Conservation (phyloP, 768 basidiomycete species). For the Boletus coccyginus region DNA sequence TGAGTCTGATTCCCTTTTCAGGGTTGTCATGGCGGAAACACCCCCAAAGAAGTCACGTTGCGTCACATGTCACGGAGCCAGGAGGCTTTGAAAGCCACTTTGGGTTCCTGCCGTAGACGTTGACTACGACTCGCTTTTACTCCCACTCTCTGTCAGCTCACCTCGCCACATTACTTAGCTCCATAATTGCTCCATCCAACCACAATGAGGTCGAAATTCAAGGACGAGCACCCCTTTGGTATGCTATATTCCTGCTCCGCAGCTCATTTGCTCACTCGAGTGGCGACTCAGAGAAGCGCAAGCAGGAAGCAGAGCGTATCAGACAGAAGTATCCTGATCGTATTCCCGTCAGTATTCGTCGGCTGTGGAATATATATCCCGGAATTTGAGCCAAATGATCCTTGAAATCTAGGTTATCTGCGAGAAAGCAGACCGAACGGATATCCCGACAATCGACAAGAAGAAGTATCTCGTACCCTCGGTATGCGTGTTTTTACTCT, state of each 20-base stretch:
- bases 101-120: conserved; percentile 23
- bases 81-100: conserved; percentile 31
- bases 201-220: conserved; percentile 91
- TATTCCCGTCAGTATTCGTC: conserved; percentile 71
- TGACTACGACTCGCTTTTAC: conserved; percentile 21
- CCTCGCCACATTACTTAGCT: conserved; percentile 1
- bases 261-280: conserved; percentile 32
- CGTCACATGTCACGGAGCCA: conserved; percentile 34
- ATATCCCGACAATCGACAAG: conserved; percentile 99
- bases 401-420: conserved; percentile 80
- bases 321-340: conserved; percentile 98
- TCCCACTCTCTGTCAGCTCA: conserved; percentile 6
- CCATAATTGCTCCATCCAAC: neutral
- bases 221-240: conserved; percentile 99
- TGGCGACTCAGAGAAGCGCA: conserved; percentile 83
- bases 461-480: conserved; percentile 99
- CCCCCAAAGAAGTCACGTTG: conserved; percentile 22
- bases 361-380: neutral
- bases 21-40: conserved; percentile 12
- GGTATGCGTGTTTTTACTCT: conserved; percentile 44
- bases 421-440: conserved; percentile 97
- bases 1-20: conserved; percentile 9
- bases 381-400: conserved; percentile 9
- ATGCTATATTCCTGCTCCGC: conserved; percentile 25
- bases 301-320: conserved; percentile 98